Evolutionary conservation across 2,329 filamentous ascomycete species (phyloP).

Genomic region (Lecanoromycetidae sp.): DNA sequence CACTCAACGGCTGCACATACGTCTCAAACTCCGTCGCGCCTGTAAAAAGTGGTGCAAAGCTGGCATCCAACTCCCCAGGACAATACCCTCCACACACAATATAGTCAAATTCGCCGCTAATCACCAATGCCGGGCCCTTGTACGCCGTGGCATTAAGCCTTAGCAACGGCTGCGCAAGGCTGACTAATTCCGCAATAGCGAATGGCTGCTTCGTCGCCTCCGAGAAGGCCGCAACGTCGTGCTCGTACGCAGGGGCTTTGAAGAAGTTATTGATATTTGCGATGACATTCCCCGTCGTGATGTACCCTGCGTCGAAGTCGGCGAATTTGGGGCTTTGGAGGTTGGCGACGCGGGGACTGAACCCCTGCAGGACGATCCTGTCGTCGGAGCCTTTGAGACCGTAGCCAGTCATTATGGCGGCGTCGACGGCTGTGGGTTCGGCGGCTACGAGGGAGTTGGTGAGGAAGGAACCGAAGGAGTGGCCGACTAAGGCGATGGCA

Average conservation of each 20-base stretch:
- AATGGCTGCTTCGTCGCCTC: slow-evolving; percentile 18
- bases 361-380: slow-evolving; percentile 16
- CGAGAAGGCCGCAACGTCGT: slow-evolving; percentile 17
- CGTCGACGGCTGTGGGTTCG: slow-evolving; percentile 15
- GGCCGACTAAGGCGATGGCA: slow-evolving; percentile 21
- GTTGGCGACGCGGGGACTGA: slow-evolving; percentile 21
- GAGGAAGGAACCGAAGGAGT: slow-evolving; percentile 22
- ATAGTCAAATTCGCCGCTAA: slow-evolving; percentile 11
- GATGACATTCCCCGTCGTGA: slow-evolving; percentile 21
- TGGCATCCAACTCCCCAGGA: slow-evolving; percentile 7
- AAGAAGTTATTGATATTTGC: slow-evolving; percentile 21
- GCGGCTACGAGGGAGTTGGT: slow-evolving; percentile 19
- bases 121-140: slow-evolving; percentile 14
- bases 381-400: slow-evolving; percentile 17
- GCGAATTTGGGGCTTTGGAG: slow-evolving; percentile 15
- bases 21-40: slow-evolving; percentile 5
- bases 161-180: neutral
- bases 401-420: slow-evolving; percentile 20
- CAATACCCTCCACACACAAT: slow-evolving; percentile 14
- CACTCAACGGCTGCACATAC: slow-evolving; percentile 11
- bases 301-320: slow-evolving; percentile 20
- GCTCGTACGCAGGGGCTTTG: slow-evolving; percentile 17
- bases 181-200: slow-evolving; percentile 7
- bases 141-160: slow-evolving; percentile 2
- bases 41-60: slow-evolving; percentile 4